Evolutionary conservation across 2,329 filamentous ascomycete species (phyloP).

Genomic region (Gnomoniopsis sp.): DNA sequence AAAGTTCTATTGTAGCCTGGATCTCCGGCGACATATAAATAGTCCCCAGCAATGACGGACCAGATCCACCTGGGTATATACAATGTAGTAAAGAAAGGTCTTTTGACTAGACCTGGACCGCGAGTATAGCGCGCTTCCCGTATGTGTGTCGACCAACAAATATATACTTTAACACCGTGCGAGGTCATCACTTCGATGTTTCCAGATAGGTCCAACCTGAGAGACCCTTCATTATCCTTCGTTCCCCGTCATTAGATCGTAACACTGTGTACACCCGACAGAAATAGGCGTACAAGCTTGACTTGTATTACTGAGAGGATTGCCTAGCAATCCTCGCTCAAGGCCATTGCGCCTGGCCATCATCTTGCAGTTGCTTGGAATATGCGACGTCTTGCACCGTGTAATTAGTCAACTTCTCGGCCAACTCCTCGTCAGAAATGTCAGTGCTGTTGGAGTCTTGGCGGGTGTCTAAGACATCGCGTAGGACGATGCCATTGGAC

Average conservation of each 20-base stretch:
- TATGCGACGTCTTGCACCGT: slow-evolving; percentile 15
- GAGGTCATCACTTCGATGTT: neutral
- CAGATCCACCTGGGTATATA: neutral
- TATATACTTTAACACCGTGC: neutral
- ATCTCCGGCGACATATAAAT: too few species aligned
- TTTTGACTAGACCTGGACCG: neutral
- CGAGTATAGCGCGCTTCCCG: neutral
- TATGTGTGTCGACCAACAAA: neutral
- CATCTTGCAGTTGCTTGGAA: neutral
- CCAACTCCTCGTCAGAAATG: slow-evolving; percentile 34
- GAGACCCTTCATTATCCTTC: neutral
- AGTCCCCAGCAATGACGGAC: neutral
- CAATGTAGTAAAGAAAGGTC: neutral
- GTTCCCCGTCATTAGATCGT: neutral
- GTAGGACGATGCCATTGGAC: slow-evolving; percentile 27
- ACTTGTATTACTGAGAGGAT: neutral
- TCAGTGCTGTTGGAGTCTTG: slow-evolving; percentile 8
- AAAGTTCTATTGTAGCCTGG: too few species aligned
- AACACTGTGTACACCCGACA: neutral
- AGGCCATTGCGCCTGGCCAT: neutral
- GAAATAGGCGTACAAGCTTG: neutral
- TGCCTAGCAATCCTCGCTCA: neutral
- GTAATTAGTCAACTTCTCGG: slow-evolving; percentile 33
- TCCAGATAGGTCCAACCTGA: neutral
- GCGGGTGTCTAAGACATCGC: slow-evolving; percentile 14